Percentiles rank a stretch among this genome's conserved stretches.
Evolutionary conservation across 2,329 filamentous ascomycete genomes (phyloP).

Genomic region (Aspergillus ochraceoroseus): DNA sequence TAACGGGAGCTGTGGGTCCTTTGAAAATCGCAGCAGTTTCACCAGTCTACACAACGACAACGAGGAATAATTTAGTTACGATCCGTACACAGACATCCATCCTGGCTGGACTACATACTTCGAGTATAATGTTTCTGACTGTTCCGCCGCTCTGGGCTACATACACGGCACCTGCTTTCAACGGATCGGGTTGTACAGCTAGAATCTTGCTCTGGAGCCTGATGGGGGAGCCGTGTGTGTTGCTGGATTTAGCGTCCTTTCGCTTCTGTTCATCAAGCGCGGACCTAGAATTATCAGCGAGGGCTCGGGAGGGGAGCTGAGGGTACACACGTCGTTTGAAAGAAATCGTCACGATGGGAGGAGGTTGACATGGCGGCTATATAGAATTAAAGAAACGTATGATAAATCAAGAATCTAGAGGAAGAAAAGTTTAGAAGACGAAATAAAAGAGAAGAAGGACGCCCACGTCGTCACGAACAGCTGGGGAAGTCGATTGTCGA

Average conservation of each 20-base stretch:
- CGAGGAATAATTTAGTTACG: constrained; percentile 15
- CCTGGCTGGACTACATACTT: constrained; percentile 61
- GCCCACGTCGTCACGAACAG: no score
- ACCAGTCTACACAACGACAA: constrained; percentile 36
- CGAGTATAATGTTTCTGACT: constrained; percentile 66
- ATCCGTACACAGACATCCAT: constrained; percentile 7
- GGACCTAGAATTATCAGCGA: constrained; percentile 37
- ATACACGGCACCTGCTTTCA: constrained; percentile 59
- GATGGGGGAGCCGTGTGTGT: constrained; percentile 78
- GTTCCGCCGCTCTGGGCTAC: constrained; percentile 83
- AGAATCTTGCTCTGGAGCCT: constrained; percentile 80
- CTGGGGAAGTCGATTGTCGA: no score
- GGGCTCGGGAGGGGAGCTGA: constrained; percentile 4
- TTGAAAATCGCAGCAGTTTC: constrained; percentile 53
- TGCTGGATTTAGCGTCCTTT: constrained; percentile 69
- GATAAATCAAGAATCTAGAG: constrained; percentile 1
- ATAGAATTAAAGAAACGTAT: background rate
- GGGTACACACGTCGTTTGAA: constrained; percentile 74
- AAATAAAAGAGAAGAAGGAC: constrained; percentile 4
- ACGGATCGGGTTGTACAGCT: constrained; percentile 64
- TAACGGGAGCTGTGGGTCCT: constrained; percentile 74
- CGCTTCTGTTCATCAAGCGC: constrained; percentile 51
- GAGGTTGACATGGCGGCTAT: constrained; percentile 58
- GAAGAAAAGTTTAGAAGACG: background rate
- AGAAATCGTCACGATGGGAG: constrained; percentile 74